Evolutionary conservation across 2,329 filamentous ascomycete species (phyloP).

Genomic region (Hypomyces rosellus): DNA sequence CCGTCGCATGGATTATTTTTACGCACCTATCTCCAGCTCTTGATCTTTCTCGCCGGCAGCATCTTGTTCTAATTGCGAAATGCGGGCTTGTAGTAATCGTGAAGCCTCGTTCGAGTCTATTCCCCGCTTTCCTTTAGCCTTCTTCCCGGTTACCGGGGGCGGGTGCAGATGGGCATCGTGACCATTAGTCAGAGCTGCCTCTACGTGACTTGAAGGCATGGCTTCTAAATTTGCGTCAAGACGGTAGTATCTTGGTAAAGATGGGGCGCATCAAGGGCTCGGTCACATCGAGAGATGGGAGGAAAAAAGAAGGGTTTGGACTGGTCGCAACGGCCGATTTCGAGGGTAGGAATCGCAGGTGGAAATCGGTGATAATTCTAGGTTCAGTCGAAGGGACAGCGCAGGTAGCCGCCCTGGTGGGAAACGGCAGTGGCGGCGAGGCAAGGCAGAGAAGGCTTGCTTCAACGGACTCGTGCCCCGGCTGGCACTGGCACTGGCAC

Average conservation of each 20-base stretch:
- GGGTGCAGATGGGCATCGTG: slow-evolving; percentile 33
- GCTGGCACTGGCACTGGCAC: slow-evolving; percentile 5
- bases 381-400: too few species aligned
- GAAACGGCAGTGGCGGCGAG: slow-evolving; percentile 8
- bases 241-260: slow-evolving; percentile 2
- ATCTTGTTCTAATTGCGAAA: slow-evolving; percentile 91
- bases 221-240: slow-evolving; percentile 16
- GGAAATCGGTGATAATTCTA: too few species aligned
- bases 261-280: slow-evolving; percentile 11
- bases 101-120: slow-evolving; percentile 83
- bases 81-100: slow-evolving; percentile 85
- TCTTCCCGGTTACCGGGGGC: slow-evolving; percentile 54
- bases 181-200: slow-evolving; percentile 37
- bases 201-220: slow-evolving; percentile 36
- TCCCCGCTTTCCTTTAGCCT: slow-evolving; percentile 77
- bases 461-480: slow-evolving; percentile 4
- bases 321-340: not conserved
- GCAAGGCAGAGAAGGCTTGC: too few species aligned
- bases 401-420: not conserved
- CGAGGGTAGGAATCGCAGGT: too few species aligned
- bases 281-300: slow-evolving; percentile 6
- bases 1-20: not conserved
- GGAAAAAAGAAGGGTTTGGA: not conserved
- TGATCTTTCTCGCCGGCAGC: slow-evolving; percentile 91
- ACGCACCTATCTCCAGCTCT: slow-evolving; percentile 86